A percentile compares a stretch with the other conserved stretches of the same genome.
phyloP scores from a whole-genome alignment of 192 early-diverging fungal species.

The Mortierella alpina region DNA sequence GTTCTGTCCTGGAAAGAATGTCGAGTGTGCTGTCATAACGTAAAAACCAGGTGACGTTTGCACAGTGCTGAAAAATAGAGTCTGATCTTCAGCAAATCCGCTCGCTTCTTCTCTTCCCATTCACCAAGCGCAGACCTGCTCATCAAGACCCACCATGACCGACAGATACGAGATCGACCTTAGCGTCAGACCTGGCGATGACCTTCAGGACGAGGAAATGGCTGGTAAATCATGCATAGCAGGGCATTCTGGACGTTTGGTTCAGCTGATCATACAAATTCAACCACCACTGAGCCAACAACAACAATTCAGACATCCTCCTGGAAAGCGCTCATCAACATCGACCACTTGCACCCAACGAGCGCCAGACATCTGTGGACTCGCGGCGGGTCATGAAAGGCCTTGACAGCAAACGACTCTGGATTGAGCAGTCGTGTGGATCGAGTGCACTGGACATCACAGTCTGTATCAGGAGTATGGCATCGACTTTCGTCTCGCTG shows the following conservation, averaged over 20 bases:
- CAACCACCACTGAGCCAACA: neutral
- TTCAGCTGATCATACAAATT: too few species aligned
- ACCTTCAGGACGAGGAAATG: conserved; percentile 53
- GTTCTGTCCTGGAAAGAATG: neutral
- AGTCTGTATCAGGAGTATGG: too few species aligned
- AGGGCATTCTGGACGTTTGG: neutral
- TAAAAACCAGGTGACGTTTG: neutral
- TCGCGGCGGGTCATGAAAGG: too few species aligned
- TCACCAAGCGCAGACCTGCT: neutral
- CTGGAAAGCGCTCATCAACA: too few species aligned
- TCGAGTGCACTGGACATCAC: too few species aligned
- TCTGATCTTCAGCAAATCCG: neutral
- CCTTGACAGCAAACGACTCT: too few species aligned
- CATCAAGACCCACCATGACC: conserved; percentile 18
- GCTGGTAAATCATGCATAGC: conserved; percentile 29
- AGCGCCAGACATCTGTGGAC: too few species aligned
- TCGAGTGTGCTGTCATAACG: neutral
- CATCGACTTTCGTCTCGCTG: too few species aligned
- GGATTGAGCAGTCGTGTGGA: too few species aligned
- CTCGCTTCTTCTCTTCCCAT: neutral
- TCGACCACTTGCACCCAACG: too few species aligned
- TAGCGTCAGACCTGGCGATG: conserved; percentile 43
- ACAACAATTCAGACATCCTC: neutral
- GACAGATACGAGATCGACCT: conserved; percentile 53
- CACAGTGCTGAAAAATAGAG: neutral